A percentile compares a stretch with the other conserved stretches of the same genome.
Evolutionary conservation across 495 filamentous ascomycete species (phyloP).

Genomic region (Penicillium pancosmium): DNA sequence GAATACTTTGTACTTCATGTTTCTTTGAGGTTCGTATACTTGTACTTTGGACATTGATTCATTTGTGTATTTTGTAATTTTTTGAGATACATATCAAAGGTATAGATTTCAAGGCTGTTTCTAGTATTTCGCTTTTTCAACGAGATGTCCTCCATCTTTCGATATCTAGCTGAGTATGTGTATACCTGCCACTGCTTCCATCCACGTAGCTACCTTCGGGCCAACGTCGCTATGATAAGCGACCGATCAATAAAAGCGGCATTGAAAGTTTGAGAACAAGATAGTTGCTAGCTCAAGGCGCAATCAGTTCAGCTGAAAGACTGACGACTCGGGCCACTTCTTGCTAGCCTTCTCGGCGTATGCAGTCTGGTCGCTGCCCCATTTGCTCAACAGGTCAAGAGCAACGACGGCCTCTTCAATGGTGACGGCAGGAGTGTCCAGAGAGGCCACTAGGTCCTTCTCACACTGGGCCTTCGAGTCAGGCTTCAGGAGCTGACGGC

Average conservation of each 20-base stretch:
- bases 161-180: not conserved
- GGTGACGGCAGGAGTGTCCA: conserved; percentile 55
- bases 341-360: conserved; percentile 66
- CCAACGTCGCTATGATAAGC: not conserved
- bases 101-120: not conserved
- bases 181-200: not conserved
- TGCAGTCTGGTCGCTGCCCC: conserved; percentile 58
- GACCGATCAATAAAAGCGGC: not conserved
- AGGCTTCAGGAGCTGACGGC: conserved; percentile 60
- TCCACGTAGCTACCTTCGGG: not conserved
- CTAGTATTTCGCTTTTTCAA: not conserved
- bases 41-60: too few species aligned
- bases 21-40: not conserved
- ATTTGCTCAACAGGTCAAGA: conserved; percentile 59
- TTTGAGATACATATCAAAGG: conserved; percentile 3
- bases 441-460: conserved; percentile 59
- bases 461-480: conserved; percentile 59
- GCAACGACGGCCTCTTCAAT: conserved; percentile 64
- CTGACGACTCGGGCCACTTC: conserved; percentile 72
- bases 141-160: conserved; percentile 1
- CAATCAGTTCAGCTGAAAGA: conserved; percentile 49
- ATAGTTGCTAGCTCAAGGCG: not conserved
- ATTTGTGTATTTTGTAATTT: not conserved
- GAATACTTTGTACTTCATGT: not conserved
- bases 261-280: not conserved